Evolutionary conservation across 2,329 filamentous ascomycete species (phyloP).

Genomic region (Triangularia setosa): DNA sequence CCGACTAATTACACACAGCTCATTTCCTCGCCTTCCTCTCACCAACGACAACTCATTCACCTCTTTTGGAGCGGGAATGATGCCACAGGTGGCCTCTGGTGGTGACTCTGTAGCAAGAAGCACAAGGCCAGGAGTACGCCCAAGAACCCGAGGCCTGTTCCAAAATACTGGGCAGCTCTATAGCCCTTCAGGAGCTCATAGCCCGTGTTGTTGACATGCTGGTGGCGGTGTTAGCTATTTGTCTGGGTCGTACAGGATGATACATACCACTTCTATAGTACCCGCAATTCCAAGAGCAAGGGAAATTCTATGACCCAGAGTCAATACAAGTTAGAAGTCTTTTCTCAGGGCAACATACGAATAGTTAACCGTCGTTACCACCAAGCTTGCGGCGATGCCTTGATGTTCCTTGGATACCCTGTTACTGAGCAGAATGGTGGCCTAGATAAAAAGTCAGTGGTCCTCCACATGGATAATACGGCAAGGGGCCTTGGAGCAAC

Average conservation of each 20-base stretch:
- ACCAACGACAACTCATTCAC: background rate
- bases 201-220: slow-evolving; percentile 16
- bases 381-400: slow-evolving; percentile 48
- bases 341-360: slow-evolving; percentile 29
- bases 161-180: slow-evolving; percentile 40
- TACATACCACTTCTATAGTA: slow-evolving; percentile 50
- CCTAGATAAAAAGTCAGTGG: slow-evolving; percentile 25
- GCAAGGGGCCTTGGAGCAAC: background rate
- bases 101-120: slow-evolving; percentile 28
- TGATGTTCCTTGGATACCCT: slow-evolving; percentile 43
- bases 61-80: background rate
- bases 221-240: background rate
- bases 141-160: slow-evolving; percentile 37
- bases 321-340: background rate
- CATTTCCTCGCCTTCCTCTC: background rate
- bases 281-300: slow-evolving; percentile 63
- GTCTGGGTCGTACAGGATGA: background rate
- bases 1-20: background rate
- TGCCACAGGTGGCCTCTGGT: slow-evolving; percentile 4
- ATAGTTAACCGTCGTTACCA: slow-evolving; percentile 66
- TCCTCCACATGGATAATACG: background rate
- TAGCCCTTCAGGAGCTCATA: slow-evolving; percentile 33
- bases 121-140: slow-evolving; percentile 33
- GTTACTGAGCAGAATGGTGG: slow-evolving; percentile 57
- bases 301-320: slow-evolving; percentile 41